A percentile compares a stretch with the other conserved stretches of the same genome.
Evolutionary conservation across 1,284 basidiomycete genomes (phyloP).

Genomic region (Laetiporus sulphureus): DNA sequence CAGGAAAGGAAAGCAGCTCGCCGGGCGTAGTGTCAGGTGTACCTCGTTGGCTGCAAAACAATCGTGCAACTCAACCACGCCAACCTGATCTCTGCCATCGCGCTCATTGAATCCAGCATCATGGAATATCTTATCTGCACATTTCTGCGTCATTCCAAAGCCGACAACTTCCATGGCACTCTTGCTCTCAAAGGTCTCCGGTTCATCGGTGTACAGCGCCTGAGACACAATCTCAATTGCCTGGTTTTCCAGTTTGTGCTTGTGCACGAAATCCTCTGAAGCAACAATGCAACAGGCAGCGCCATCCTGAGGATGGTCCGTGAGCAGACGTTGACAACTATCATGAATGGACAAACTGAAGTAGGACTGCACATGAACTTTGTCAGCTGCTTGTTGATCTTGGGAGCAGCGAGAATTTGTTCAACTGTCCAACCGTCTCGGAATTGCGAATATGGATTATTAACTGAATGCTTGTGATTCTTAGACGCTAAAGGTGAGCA

Average conservation of each 20-base stretch:
- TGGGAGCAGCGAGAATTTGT: conserved; percentile 58
- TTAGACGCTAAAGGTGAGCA: conserved; percentile 62
- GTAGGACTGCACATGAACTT: conserved; percentile 89
- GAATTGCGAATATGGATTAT: conserved; percentile 87
- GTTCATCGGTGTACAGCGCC: conserved; percentile 59
- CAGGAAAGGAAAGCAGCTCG: too few relatives aligned
- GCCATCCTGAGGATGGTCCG: conserved; percentile 47
- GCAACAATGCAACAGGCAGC: conserved; percentile 73
- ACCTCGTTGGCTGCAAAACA: conserved; percentile 81
- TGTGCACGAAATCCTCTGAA: conserved; percentile 77
- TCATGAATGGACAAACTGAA: conserved; percentile 37
- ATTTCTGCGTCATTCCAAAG: conserved; percentile 66
- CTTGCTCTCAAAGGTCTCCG: conserved; percentile 53
- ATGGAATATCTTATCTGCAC: conserved; percentile 66
- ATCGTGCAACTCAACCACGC: conserved; percentile 82
- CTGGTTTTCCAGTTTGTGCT: conserved; percentile 75
- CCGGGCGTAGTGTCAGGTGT: too few relatives aligned
- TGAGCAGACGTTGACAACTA: background rate
- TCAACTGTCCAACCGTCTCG: conserved; percentile 69
- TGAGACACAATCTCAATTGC: conserved; percentile 76
- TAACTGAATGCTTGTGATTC: conserved; percentile 77
- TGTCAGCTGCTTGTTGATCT: conserved; percentile 71
- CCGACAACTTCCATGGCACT: conserved; percentile 75
- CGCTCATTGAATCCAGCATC: conserved; percentile 64
- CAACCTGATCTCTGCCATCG: conserved; percentile 68